Evolutionary conservation across 108 stramenopile species (phyloP), one percentile per base, ranked within the genome.

Genomic region (Nitzschia putrida): DNA sequence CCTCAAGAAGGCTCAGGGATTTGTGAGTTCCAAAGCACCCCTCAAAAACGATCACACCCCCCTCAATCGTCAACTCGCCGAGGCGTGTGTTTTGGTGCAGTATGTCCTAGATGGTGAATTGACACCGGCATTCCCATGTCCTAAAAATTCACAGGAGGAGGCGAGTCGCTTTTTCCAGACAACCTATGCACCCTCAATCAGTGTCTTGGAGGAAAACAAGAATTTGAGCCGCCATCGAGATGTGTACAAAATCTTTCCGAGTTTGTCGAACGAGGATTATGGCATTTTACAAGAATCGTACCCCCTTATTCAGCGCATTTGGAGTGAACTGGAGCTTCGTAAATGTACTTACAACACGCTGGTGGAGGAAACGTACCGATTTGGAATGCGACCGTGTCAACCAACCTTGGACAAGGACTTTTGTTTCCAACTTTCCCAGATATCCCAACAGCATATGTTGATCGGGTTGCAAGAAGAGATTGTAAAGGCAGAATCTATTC

Each of bases 361-460:
- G 37, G 50, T 61, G 40, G 66, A 66, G 11, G 73, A 74, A 38
- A 67, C 73, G 20, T 74, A 52, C 39, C 65, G 73, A n/a, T 74
- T 74, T 39, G 73, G 73, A 21, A 74, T 74, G 73, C 43, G 73
- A 42, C 73, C 73, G 1, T 74, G 73, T 59, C 73, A 74, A 40
- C 50, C 66, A 8, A 53, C 65, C 12, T 53, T 74, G 45, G 73
- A 74, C 50, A 59, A 61, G 23, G 66, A 74, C 43, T 74, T 55
- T 43, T 74, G 73, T 7, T 56, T 67, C 39, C 64, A 64, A 24
- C 29, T 74, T 16, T 66, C 64, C 8, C 58, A 74, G 53, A 57
- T 74, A 18, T 65, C 64, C 14, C 73, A 74, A 34, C 73, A 74
- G 26, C 43, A 50, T 24, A 74, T 74, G 73, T 51, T 74, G n/a